Evolutionary conservation across 2,329 filamentous ascomycete species (phyloP).

Genomic region (Diaporthe longicolla): DNA sequence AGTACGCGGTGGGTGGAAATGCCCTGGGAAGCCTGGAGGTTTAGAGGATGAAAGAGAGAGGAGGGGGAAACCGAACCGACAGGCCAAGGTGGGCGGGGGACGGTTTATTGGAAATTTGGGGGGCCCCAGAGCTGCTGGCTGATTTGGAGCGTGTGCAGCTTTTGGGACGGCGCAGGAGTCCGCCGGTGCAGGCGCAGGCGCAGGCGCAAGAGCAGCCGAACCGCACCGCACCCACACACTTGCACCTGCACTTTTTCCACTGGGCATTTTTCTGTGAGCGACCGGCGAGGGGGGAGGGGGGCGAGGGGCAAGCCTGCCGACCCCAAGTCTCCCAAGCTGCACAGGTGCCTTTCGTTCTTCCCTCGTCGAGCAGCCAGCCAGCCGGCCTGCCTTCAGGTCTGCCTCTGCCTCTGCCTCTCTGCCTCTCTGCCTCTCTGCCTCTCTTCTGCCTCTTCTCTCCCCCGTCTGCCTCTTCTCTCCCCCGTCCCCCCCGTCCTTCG

Average conservation of each 20-base stretch:
- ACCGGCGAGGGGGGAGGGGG: constrained; percentile 1
- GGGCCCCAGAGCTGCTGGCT: constrained; percentile 37
- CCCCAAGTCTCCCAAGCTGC: constrained; percentile 10
- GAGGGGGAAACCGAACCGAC: constrained; percentile 33
- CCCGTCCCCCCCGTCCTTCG: not conserved
- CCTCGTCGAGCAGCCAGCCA: not conserved
- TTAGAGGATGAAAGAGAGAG: constrained; percentile 40
- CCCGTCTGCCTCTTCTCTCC: too few species aligned
- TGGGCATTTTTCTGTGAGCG: constrained; percentile 16
- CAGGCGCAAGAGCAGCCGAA: constrained; percentile 16
- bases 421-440: too few species aligned
- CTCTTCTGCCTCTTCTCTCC: too few species aligned
- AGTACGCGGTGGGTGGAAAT: constrained; percentile 33
- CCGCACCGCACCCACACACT: not conserved
- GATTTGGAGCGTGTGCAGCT: constrained; percentile 36
- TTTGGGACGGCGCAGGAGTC: constrained; percentile 23
- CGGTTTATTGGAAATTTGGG: constrained; percentile 39
- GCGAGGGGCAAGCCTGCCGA: not conserved
- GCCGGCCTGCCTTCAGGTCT: not conserved
- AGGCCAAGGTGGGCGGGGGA: constrained; percentile 36
- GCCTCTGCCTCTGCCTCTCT: not conserved
- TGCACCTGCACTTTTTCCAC: constrained; percentile 2
- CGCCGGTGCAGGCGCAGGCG: constrained; percentile 6
- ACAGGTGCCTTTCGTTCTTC: constrained; percentile 6
- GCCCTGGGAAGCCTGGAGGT: constrained; percentile 38